phyloP scores from a whole-genome alignment of 2,329 filamentous ascomycete species.

The Trichoderma sp. region DNA sequence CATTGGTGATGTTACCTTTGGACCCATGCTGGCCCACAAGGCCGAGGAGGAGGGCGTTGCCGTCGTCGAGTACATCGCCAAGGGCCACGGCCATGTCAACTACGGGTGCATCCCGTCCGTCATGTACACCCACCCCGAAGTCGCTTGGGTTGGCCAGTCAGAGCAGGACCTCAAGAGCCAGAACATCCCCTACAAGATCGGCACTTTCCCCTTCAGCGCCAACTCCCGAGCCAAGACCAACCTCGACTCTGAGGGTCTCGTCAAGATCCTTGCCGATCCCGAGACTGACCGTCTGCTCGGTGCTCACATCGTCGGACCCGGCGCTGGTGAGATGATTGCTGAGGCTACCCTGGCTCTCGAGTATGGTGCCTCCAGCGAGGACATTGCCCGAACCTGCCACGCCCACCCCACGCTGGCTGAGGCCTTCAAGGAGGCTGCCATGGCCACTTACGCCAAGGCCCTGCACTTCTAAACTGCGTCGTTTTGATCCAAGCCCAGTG shows the following conservation, averaged over 20 bases:
- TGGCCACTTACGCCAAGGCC: constrained; percentile 93
- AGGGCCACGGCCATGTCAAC: constrained; percentile 98
- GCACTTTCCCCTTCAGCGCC: constrained; percentile 95
- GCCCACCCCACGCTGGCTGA: constrained; percentile 95
- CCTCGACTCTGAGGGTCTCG: constrained; percentile 90
- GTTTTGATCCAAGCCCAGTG: neutral
- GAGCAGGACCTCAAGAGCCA: constrained; percentile 93
- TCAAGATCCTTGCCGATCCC: constrained; percentile 95
- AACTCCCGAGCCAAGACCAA: constrained; percentile 99
- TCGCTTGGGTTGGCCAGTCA: constrained; percentile 97
- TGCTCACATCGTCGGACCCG: constrained; percentile 93
- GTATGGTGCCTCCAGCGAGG: constrained; percentile 94
- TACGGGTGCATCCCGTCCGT: constrained; percentile 96
- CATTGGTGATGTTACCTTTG: constrained; percentile 94
- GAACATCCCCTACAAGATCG: constrained; percentile 88
- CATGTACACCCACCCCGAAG: constrained; percentile 99
- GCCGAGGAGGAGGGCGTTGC: constrained; percentile 97
- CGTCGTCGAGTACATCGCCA: constrained; percentile 94
- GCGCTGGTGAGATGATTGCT: constrained; percentile 99
- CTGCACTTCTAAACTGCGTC: constrained; percentile 79
- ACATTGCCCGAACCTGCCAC: constrained; percentile 92
- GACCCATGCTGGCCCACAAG: constrained; percentile 99
- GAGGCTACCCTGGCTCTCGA: constrained; percentile 94
- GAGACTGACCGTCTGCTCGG: constrained; percentile 96
- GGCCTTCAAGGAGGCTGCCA: constrained; percentile 99